Base-by-base conservation (phyloP, 495 filamentous ascomycete species). In the Penicillium nucicola region DNA sequence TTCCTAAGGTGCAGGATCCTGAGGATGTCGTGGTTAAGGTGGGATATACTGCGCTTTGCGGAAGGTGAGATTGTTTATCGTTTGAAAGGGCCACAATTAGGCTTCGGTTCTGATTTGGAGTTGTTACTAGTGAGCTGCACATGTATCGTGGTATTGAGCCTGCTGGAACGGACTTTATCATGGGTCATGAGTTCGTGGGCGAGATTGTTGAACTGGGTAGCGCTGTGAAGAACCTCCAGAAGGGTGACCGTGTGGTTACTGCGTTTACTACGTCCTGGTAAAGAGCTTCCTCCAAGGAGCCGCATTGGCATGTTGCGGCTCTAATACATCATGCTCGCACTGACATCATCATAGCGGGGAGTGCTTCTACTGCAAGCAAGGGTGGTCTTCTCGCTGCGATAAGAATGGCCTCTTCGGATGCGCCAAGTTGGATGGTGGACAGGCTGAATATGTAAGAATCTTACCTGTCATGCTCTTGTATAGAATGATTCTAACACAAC, bases 251-350 rank as follows among this genome's bases (percentile, higher is more conserved):
- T 44, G 77, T 95, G 17, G 88, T 95, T 25, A 79, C 83, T 13
- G 88, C 92, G 0, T 96, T 96, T 65, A 96, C 92, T 18, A 79
- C 84, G 7, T 95, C 90, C 12, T 96, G 90, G 86, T 90, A 74
- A 47, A 84, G 70, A 38, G 5, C 32, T 28, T 14, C 43, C 8
- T 42, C 40, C 31, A n/a, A 33, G 32, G 14, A 14, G 36, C 2
- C 9, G 5, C 20, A 18, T 7, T 9, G 6, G 2, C 15, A 11
- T 1, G 17, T 22, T 17, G 3, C 13, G 9, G 38, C n/a, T 42
- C n/a, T 19, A 23, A 25, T 13, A n/a, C 18, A 46, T 7, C 9
- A n/a, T 28, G 30, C 12, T 43, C 15, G 20, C 10, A 13, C 52
- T 59, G 35, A 62, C 20, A 51, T 12, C 12, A 31, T 40, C 23